A percentile compares a stretch with the other conserved stretches of the same genome.
Evolutionary conservation across 2,329 filamentous ascomycete species (phyloP).

Genomic region (Colletotrichum spaethianum): DNA sequence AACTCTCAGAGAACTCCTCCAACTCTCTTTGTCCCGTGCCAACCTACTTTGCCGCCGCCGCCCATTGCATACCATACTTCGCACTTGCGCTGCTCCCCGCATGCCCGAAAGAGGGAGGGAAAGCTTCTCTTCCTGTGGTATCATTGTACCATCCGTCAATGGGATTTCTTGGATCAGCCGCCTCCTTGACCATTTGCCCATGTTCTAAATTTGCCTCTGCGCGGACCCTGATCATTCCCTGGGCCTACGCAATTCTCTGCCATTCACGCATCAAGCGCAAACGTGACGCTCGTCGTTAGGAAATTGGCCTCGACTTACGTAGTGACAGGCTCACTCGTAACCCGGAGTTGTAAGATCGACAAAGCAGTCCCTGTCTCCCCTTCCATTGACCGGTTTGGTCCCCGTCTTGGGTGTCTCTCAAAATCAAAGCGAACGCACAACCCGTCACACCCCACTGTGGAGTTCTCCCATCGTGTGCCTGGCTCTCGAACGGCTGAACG

Average conservation of each 20-base stretch:
- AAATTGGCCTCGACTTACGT: not conserved
- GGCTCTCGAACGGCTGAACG: not conserved
- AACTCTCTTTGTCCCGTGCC: not conserved
- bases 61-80: conserved; percentile 9
- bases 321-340: conserved; percentile 2
- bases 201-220: conserved; percentile 12
- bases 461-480: not conserved
- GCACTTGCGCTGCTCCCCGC: conserved; percentile 17
- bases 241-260: not conserved
- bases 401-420: conserved; percentile 8
- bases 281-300: conserved; percentile 5
- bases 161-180: conserved; percentile 10
- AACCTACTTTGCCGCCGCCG: too few species aligned
- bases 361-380: not conserved
- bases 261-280: not conserved
- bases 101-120: conserved; percentile 1
- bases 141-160: conserved; percentile 21
- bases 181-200: conserved; percentile 29
- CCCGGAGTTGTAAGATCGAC: conserved; percentile 10
- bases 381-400: not conserved
- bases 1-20: conserved; percentile 18
- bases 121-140: not conserved
- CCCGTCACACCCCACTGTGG: conserved; percentile 1
- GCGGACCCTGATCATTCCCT: conserved; percentile 17
- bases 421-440: conserved; percentile 6